Percentiles rank a stretch among this genome's conserved stretches.
Conservation (phyloP, 2,329 filamentous ascomycete genomes). For the Aspergillus awamori region DNA sequence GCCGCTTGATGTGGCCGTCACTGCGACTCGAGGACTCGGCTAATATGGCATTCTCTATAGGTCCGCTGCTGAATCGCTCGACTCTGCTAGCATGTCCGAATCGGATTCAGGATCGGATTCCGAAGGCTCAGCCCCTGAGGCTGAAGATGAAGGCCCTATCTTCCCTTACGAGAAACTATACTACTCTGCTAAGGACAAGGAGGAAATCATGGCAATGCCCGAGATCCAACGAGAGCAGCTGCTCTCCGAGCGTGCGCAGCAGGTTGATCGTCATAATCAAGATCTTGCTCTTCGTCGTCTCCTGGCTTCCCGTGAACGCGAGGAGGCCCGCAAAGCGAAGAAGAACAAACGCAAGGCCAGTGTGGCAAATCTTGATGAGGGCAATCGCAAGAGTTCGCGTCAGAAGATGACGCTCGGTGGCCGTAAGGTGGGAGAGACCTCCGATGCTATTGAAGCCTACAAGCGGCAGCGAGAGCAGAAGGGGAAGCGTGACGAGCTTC, state of each 20-base stretch:
- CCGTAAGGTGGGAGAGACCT: slow-evolving; percentile 68
- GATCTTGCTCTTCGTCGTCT: slow-evolving; percentile 79
- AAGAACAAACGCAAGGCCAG: slow-evolving; percentile 74
- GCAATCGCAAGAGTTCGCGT: slow-evolving; percentile 71
- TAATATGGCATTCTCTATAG: slow-evolving; percentile 47
- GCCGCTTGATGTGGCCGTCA: neutral
- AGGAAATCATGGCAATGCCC: slow-evolving; percentile 78
- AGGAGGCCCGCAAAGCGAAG: slow-evolving; percentile 56
- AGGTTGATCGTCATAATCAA: slow-evolving; percentile 80
- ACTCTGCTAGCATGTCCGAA: slow-evolving; percentile 87
- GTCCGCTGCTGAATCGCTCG: slow-evolving; percentile 70
- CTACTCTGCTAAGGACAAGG: slow-evolving; percentile 71
- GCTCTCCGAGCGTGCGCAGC: slow-evolving; percentile 80
- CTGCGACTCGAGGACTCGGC: slow-evolving; percentile 4
- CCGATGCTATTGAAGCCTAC: slow-evolving; percentile 73
- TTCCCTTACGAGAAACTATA: slow-evolving; percentile 89
- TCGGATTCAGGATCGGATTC: slow-evolving; percentile 80
- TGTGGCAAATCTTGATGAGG: slow-evolving; percentile 76
- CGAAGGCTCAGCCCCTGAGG: slow-evolving; percentile 55
- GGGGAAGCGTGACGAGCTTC: slow-evolving; percentile 51
- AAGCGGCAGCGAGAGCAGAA: slow-evolving; percentile 64
- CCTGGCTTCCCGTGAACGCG: slow-evolving; percentile 67
- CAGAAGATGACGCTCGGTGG: slow-evolving; percentile 69
- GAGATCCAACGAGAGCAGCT: slow-evolving; percentile 91
- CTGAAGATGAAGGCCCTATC: slow-evolving; percentile 55